Percentiles rank a stretch among this genome's conserved stretches.
phyloP scores from a whole-genome alignment of 2,329 filamentous ascomycete genomes.

The Macrophomina tecta region DNA sequence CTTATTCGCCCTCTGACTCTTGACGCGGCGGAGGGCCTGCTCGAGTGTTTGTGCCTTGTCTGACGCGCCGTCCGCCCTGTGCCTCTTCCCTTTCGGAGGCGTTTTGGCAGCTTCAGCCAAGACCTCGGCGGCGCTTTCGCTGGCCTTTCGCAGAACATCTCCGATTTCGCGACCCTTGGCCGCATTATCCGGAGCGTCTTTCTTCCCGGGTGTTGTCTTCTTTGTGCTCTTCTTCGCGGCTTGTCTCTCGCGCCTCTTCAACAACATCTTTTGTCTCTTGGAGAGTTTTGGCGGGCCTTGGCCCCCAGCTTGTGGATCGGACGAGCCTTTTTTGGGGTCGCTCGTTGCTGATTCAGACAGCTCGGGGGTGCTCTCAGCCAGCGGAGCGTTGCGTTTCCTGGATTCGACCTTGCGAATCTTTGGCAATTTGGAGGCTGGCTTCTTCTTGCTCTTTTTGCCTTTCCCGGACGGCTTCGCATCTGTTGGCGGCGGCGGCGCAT shows the following conservation, averaged over 20 bases:
- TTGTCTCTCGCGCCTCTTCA: not conserved
- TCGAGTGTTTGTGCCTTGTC: conserved; percentile 1
- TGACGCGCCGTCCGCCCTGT: not conserved
- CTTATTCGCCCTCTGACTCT: not conserved
- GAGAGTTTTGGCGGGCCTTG: not conserved
- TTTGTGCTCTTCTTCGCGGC: not conserved
- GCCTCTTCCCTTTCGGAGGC: not conserved
- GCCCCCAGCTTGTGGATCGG: not conserved
- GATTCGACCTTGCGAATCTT: not conserved
- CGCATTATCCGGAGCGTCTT: not conserved
- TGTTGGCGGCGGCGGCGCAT: not conserved
- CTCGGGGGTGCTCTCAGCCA: too few relatives aligned
- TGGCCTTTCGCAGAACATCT: not conserved
- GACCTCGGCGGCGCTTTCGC: not conserved
- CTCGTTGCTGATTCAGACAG: not conserved
- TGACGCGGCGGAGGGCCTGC: not conserved
- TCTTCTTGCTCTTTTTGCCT: not conserved
- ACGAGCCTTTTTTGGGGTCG: not conserved
- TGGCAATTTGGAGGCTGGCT: not conserved
- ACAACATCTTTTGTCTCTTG: not conserved
- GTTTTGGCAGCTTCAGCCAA: conserved; percentile 1
- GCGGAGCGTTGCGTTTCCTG: not conserved
- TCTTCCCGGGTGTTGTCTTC: not conserved
- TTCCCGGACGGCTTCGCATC: not conserved
- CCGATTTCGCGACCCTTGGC: not conserved